A percentile compares a stretch with the other conserved stretches of the same genome.
phyloP scores from a whole-genome alignment of 164 flowering plant genomes.

The Piper betle region DNA sequence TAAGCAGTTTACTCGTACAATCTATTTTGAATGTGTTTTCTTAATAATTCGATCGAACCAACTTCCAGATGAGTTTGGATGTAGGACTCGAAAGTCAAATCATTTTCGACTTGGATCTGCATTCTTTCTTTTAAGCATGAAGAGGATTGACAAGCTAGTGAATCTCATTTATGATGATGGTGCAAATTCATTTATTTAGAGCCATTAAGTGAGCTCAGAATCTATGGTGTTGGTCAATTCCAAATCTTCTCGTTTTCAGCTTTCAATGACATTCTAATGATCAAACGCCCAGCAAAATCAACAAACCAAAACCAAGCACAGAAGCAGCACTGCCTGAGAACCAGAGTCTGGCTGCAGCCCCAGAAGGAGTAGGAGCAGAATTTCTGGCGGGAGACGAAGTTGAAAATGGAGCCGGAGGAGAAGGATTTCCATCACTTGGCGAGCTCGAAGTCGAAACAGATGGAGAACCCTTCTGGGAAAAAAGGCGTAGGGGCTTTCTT shows the following conservation, averaged over 20 bases:
- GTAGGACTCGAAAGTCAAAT: too few relatives aligned
- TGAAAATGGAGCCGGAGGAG: too few relatives aligned
- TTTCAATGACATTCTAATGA: not conserved
- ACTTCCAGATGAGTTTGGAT: too few relatives aligned
- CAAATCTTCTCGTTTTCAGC: not conserved
- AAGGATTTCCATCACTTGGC: too few relatives aligned
- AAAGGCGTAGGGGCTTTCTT: constrained; percentile 8
- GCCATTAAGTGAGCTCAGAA: too few relatives aligned
- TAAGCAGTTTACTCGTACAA: constrained; percentile 7
- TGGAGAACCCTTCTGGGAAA: not conserved
- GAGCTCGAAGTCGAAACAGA: not conserved
- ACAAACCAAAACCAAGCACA: constrained; percentile 1
- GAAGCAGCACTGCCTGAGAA: not conserved
- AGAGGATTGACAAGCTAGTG: too few relatives aligned
- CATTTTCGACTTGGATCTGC: too few relatives aligned
- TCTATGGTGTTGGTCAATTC: too few relatives aligned
- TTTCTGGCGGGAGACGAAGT: not conserved
- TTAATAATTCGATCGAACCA: too few relatives aligned
- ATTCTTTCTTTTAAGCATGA: too few relatives aligned
- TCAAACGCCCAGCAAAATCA: not conserved
- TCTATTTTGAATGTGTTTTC: not conserved
- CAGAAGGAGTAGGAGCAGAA: not conserved
- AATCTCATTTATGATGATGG: too few relatives aligned
- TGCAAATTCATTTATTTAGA: too few relatives aligned
- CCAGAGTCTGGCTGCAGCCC: not conserved